phyloP scores from a whole-genome alignment of 441 rosid species.

The Rhodomyrtus psidioides region DNA sequence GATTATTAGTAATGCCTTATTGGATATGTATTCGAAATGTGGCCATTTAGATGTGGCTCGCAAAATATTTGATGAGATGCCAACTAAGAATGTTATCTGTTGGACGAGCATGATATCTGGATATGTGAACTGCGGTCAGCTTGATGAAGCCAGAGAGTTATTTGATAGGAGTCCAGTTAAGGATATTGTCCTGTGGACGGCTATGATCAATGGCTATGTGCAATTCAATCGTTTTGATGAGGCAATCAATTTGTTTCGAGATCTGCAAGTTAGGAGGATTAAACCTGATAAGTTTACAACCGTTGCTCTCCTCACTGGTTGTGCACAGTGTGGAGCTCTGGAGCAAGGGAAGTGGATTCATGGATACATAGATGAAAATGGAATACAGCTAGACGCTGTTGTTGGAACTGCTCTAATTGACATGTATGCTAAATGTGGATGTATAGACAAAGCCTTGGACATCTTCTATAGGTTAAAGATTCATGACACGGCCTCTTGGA shows the following conservation, averaged over 20 bases:
- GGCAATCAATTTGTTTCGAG: constrained; percentile 45
- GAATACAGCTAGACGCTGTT: constrained; percentile 32
- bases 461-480: constrained; percentile 25
- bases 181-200: constrained; percentile 57
- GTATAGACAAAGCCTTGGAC: constrained; percentile 30
- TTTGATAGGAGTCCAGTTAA: constrained; percentile 54
- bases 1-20: constrained; percentile 47
- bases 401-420: constrained; percentile 55
- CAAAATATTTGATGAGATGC: constrained; percentile 33
- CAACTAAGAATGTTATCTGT: constrained; percentile 34
- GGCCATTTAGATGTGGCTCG: constrained; percentile 34
- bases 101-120: constrained; percentile 52
- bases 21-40: constrained; percentile 54
- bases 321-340: constrained; percentile 53
- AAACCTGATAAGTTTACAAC: constrained; percentile 42
- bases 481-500: constrained; percentile 53
- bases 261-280: constrained; percentile 35
- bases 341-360: constrained; percentile 70
- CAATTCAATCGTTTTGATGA: constrained; percentile 39
- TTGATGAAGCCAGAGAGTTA: constrained; percentile 37
- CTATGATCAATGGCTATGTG: constrained; percentile 58
- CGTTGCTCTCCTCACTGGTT: constrained; percentile 52
- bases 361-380: constrained; percentile 31
- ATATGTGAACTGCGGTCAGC: constrained; percentile 29
- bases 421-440: constrained; percentile 70